Evolutionary conservation across 2,329 filamentous ascomycete species (phyloP).

Genomic region (Grosmannia clavigera): DNA sequence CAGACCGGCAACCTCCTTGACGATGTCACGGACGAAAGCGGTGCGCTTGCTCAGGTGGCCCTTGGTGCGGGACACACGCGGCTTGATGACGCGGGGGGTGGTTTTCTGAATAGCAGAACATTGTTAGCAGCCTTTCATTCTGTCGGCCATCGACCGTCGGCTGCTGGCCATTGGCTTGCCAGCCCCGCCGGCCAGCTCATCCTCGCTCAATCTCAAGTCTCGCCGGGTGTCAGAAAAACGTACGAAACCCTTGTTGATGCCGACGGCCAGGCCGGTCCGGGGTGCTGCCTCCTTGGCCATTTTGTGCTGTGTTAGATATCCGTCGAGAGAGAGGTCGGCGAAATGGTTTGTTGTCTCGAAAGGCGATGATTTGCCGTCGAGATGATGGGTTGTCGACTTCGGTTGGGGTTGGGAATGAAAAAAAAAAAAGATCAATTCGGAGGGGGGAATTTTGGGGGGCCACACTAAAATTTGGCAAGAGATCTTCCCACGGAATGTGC

Average conservation of each 20-base stretch:
- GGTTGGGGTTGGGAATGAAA: background rate
- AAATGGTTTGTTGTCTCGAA: background rate
- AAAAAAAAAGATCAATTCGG: constrained; percentile 3
- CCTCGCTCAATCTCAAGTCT: background rate
- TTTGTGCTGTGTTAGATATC: constrained; percentile 21
- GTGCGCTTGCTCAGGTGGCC: constrained; percentile 95
- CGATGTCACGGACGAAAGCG: constrained; percentile 90
- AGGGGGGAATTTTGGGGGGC: constrained; percentile 1
- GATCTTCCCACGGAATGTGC: background rate
- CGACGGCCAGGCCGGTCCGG: constrained; percentile 46
- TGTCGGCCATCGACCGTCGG: background rate
- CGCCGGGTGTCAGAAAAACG: constrained; percentile 1
- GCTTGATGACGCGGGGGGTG: constrained; percentile 65
- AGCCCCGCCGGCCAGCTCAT: background rate
- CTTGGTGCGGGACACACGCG: constrained; percentile 75
- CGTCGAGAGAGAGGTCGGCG: constrained; percentile 6
- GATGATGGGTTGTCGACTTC: background rate
- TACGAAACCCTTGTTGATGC: constrained; percentile 39
- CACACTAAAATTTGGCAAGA: background rate
- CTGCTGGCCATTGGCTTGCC: background rate
- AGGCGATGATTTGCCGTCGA: background rate
- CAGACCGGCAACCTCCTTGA: constrained; percentile 95
- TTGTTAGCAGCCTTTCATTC: constrained; percentile 25
- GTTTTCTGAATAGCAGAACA: constrained; percentile 53
- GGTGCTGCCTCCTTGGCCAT: constrained; percentile 50